Base-by-base conservation (phyloP, 2,329 filamentous ascomycete genomes). In the Microsporum canis region DNA sequence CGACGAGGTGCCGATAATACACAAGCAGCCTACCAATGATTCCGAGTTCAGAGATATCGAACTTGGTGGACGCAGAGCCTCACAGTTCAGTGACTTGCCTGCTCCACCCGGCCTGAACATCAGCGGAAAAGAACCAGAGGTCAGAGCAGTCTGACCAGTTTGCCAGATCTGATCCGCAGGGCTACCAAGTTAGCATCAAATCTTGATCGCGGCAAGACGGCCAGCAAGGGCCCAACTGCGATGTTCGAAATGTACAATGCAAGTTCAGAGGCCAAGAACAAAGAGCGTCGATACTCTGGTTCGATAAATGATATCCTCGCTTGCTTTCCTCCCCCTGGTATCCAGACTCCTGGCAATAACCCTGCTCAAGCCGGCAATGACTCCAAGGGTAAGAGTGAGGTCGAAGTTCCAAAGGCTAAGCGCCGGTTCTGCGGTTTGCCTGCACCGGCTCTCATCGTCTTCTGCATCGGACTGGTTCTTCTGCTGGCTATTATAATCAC, bases 91-190 rank as follows among this genome's bases (percentile, higher is more conserved):
- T 31, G 49, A 53, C 17, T 70, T 67, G 43, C 73, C 69, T 58
- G 70, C 74, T 62, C 91, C 92, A 36, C 88, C 89, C 2, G 84
- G 83, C 39, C 77, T 96, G 3, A 85, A 96, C 69, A 87, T 96
- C 29, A 86, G 91, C 69, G 88, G 88, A 3, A 83, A 85, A 65
- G 85, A 87, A 58, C 88, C 89, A 14, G 90, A 96, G 72, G 84
- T 87, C 0, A 84, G 94, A 69, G 90, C 3, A 96, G 91, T 71
- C 79, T 96, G 65, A 97, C 94, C 1, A 96, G 91, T 73, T 77
- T 99, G 62, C 88, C 91, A 0, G 94, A 97, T 71, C 77, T 99
- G 63, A 97, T 99, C 66, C 82, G 85, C 68, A 84, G 94, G 67
- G 94, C 94, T 8, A 97, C 92, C 0, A 85, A 84, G 65, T 78